Evolutionary conservation across 163 green algal species (phyloP).

Genomic region (Chlamydomonas reinhardtii): DNA sequence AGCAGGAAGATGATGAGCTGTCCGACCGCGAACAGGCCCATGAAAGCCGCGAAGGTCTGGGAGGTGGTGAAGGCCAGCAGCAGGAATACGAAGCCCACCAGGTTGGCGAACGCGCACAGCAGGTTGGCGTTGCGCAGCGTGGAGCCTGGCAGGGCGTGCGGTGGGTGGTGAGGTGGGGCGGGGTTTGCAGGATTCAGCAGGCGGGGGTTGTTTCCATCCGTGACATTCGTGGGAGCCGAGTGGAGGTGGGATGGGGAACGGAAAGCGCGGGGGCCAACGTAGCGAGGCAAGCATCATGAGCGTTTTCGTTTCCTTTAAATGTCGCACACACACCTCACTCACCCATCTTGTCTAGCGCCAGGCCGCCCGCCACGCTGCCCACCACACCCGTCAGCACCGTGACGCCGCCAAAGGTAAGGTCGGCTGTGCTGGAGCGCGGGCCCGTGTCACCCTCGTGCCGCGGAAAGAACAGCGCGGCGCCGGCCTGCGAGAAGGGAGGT

Average conservation of each 20-base stretch:
- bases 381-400: constrained; percentile 90
- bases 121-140: constrained; percentile 77
- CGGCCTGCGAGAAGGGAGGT: constrained; percentile 73
- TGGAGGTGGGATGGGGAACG: neutral
- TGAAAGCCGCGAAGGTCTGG: constrained; percentile 74
- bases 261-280: no score
- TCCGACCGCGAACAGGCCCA: constrained; percentile 78
- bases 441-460: constrained; percentile 21
- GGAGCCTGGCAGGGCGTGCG: constrained; percentile 54
- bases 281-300: no score
- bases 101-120: constrained; percentile 69
- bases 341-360: constrained; percentile 80
- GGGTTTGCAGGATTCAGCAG: no score
- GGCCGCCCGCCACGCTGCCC: constrained; percentile 81
- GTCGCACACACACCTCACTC: neutral
- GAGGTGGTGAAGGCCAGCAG: constrained; percentile 71
- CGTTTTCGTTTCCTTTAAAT: no score
- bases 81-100: constrained; percentile 66
- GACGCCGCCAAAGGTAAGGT: constrained; percentile 91
- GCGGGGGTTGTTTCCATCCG: neutral
- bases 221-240: neutral
- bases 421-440: constrained; percentile 62
- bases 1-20: constrained; percentile 89
- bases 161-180: neutral
- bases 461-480: constrained; percentile 79